These are phyloP conservation scores for Lyophyllum semitale DNA, from an alignment of 768 basidiomycete genomes.

Conservation along the genomic window DNA sequence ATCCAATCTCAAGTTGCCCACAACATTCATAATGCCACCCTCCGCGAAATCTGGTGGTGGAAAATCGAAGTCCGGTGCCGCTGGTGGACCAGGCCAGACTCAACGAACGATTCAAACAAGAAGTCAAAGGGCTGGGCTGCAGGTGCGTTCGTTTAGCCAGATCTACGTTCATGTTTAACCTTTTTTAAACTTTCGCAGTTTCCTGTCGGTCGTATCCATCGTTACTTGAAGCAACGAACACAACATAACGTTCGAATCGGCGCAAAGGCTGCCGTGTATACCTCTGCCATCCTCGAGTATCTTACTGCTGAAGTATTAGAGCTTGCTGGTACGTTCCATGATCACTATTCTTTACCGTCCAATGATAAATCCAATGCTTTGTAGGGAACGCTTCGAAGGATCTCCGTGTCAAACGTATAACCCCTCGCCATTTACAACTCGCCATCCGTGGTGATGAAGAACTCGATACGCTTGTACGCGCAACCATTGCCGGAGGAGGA, in stretches of 20 bases:
- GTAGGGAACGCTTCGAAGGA: slow-evolving; percentile 96
- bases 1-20: not conserved
- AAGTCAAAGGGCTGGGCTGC: slow-evolving; percentile 85
- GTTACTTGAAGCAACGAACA: slow-evolving; percentile 90
- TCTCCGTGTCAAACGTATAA: slow-evolving; percentile 95
- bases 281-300: slow-evolving; percentile 95
- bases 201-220: slow-evolving; percentile 96
- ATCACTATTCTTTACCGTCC: not conserved
- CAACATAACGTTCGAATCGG: slow-evolving; percentile 95
- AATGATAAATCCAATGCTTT: not conserved
- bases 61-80: slow-evolving; percentile 57
- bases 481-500: slow-evolving; percentile 91
- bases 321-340: slow-evolving; percentile 74
- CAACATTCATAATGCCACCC: slow-evolving; percentile 41
- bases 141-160: slow-evolving; percentile 54
- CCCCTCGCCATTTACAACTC: slow-evolving; percentile 92
- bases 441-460: slow-evolving; percentile 98
- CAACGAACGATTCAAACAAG: slow-evolving; percentile 58
- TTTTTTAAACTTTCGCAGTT: slow-evolving; percentile 54
- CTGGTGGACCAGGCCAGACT: slow-evolving; percentile 29
- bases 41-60: slow-evolving; percentile 59
- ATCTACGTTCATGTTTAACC: not conserved
- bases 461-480: slow-evolving; percentile 91
- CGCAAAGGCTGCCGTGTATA: slow-evolving; percentile 97
- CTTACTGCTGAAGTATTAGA: slow-evolving; percentile 96